Conservation (phyloP, 1,139 yeast species). For the Diutina scorzettiae region DNA sequence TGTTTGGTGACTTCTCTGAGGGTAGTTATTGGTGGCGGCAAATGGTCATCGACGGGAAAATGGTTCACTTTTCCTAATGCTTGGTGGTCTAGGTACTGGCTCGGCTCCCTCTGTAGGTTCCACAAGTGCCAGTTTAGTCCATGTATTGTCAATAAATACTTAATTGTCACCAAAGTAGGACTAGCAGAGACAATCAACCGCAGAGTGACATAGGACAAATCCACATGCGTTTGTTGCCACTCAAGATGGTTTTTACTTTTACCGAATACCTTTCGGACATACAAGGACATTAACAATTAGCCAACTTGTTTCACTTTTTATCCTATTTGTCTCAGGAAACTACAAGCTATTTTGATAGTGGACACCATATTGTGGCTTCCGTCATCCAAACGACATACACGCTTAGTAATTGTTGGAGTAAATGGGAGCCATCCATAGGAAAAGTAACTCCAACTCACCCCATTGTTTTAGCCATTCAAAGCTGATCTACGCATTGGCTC, state of each 20-base stretch:
- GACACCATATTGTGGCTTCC: no score
- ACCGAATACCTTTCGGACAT: background rate
- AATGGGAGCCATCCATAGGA: no score
- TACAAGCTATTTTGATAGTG: no score
- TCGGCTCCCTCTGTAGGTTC: background rate
- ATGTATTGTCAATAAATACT: background rate
- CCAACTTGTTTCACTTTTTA: no score
- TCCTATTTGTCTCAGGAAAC: no score
- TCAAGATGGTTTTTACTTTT: background rate
- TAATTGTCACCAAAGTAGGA: background rate
- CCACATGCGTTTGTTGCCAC: background rate
- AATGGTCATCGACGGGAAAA: background rate
- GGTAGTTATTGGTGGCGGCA: background rate
- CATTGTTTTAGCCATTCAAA: no score
- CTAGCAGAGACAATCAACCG: background rate
- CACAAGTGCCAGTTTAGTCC: slow-evolving; percentile 3
- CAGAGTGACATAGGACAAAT: background rate
- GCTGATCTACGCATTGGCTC: no score
- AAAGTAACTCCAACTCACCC: no score
- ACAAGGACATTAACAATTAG: no score
- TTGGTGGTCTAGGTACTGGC: background rate
- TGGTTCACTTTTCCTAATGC: background rate
- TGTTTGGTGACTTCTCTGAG: background rate
- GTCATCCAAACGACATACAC: no score
- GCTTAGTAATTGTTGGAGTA: no score